These are phyloP conservation scores for Termitomyces sp. DNA, from an alignment of 768 basidiomycete species.

Conservation along the genomic window DNA sequence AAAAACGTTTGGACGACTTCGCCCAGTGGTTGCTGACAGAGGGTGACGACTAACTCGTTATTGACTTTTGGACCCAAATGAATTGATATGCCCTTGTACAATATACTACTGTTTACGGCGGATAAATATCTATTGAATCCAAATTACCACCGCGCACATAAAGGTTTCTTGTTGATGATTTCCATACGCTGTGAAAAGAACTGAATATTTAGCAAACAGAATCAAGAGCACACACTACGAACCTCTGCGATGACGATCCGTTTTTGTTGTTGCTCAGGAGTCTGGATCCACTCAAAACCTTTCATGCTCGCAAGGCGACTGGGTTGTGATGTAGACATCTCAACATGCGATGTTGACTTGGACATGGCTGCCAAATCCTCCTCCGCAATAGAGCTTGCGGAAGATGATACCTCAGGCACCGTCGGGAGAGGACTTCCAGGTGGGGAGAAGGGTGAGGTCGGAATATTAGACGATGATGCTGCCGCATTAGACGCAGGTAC, in stretches of 20 bases:
- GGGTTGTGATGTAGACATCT: conserved; percentile 38
- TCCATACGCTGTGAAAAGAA: conserved; percentile 58
- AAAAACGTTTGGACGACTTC: conserved; percentile 83
- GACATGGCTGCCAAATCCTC: conserved; percentile 74
- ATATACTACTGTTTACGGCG: conserved; percentile 18
- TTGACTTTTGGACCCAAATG: not conserved
- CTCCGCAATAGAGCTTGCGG: conserved; percentile 56
- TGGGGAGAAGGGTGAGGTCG: conserved; percentile 48
- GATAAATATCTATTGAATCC: conserved; percentile 14
- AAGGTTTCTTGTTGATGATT: conserved; percentile 60
- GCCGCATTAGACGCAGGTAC: conserved; percentile 18
- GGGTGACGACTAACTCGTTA: conserved; percentile 46
- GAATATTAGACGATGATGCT: conserved; percentile 27
- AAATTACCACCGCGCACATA: conserved; percentile 68
- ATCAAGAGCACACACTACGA: not conserved
- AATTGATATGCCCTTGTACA: conserved; percentile 14
- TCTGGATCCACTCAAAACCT: conserved; percentile 45
- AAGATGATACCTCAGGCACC: conserved; percentile 52
- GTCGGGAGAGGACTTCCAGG: conserved; percentile 58
- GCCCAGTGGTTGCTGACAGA: conserved; percentile 84
- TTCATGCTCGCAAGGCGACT: conserved; percentile 30
- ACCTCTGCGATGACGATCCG: conserved; percentile 74
- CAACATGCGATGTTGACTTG: conserved; percentile 71
- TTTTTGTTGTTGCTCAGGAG: conserved; percentile 38
- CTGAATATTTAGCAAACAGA: not conserved